These are phyloP conservation scores for Penicillium sp. DNA, from an alignment of 2,329 filamentous ascomycete genomes.

Conservation along the genomic window DNA sequence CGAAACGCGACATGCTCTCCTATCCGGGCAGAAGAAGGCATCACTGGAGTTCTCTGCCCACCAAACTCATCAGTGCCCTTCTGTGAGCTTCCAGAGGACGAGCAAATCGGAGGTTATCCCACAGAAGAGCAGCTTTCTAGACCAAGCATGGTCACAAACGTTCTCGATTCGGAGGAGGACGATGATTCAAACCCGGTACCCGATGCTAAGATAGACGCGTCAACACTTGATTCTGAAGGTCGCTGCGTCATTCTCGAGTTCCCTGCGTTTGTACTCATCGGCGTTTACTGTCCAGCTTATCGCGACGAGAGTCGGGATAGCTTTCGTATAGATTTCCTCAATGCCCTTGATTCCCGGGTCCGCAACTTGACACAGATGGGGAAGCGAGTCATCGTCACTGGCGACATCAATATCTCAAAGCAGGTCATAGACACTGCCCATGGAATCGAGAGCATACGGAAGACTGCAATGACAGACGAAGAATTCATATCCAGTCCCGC, in stretches of 20 bases:
- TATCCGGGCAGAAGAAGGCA: conserved; percentile 89
- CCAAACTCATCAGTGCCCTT: conserved; percentile 72
- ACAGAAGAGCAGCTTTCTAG: conserved; percentile 62
- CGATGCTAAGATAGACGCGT: conserved; percentile 65
- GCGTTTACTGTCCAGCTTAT: conserved; percentile 88
- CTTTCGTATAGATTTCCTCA: conserved; percentile 79
- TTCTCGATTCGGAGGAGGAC: conserved; percentile 4
- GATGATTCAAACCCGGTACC: background rate
- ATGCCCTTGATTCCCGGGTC: conserved; percentile 77
- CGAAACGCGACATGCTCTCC: conserved; percentile 83
- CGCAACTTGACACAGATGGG: conserved; percentile 79
- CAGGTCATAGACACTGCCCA: conserved; percentile 75
- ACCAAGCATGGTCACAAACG: background rate
- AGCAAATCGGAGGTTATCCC: conserved; percentile 89
- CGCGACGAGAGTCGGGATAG: conserved; percentile 80
- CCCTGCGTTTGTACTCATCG: conserved; percentile 88
- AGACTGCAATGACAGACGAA: conserved; percentile 66
- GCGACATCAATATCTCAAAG: conserved; percentile 81
- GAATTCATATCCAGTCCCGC: conserved; percentile 74
- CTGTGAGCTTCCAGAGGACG: conserved; percentile 69
- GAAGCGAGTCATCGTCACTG: conserved; percentile 81
- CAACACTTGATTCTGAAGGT: conserved; percentile 82
- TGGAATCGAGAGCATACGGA: conserved; percentile 69
- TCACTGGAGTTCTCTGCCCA: conserved; percentile 76
- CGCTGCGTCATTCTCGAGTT: conserved; percentile 91